These are phyloP conservation scores for Ceriops tagal DNA, from an alignment of 345 rosid genomes.

Conservation along the genomic window DNA sequence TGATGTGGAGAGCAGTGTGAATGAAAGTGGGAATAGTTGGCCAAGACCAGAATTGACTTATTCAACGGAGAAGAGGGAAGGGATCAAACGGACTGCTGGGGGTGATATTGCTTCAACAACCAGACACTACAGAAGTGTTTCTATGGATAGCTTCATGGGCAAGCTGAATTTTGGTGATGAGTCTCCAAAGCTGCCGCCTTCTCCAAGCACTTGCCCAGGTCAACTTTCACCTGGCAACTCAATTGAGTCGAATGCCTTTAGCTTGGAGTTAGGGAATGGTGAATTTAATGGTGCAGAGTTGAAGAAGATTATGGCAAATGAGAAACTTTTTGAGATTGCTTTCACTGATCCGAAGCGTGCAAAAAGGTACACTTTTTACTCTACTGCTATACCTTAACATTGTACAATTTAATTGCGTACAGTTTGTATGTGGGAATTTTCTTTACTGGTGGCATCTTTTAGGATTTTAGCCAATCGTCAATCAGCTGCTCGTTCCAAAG, in stretches of 20 bases:
- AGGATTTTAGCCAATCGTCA: constrained; percentile 94
- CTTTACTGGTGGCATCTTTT: constrained; percentile 9
- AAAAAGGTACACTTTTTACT: constrained; percentile 51
- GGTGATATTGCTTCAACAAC: constrained; percentile 66
- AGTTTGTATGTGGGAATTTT: not conserved
- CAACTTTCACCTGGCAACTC: constrained; percentile 70
- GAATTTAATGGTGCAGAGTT: constrained; percentile 79
- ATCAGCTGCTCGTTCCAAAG: constrained; percentile 96
- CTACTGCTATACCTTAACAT: not conserved
- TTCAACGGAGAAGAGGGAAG: constrained; percentile 59
- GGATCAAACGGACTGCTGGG: constrained; percentile 72
- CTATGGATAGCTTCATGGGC: constrained; percentile 91
- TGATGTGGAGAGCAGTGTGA: constrained; percentile 84
- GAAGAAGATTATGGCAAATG: constrained; percentile 95
- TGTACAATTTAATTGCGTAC: not conserved
- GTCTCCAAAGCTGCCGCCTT: constrained; percentile 71
- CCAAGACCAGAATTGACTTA: constrained; percentile 39
- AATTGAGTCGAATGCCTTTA: constrained; percentile 64
- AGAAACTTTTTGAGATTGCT: constrained; percentile 91
- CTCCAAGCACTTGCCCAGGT: constrained; percentile 60
- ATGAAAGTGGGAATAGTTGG: constrained; percentile 52
- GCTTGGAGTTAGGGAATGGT: constrained; percentile 84
- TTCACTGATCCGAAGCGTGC: constrained; percentile 82
- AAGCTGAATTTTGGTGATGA: constrained; percentile 73
- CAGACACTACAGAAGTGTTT: constrained; percentile 87